Percentiles rank a stretch among this genome's conserved stretches.
phyloP scores from a whole-genome alignment of 805 yeast genomes.

The Candida suzukii region DNA sequence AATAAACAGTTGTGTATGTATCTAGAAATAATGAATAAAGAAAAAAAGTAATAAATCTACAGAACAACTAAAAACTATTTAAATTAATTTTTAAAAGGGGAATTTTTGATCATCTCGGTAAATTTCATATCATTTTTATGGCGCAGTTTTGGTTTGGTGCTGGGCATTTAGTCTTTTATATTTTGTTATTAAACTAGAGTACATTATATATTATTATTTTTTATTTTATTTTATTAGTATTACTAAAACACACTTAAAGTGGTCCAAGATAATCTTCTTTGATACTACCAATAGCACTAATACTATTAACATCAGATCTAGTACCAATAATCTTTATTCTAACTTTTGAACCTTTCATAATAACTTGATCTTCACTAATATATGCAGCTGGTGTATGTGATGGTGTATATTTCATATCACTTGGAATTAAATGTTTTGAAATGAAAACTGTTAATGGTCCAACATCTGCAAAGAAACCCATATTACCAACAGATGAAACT shows the following conservation, averaged over 20 bases:
- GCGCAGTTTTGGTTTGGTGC: too few species aligned
- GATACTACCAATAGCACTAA: conserved; percentile 95
- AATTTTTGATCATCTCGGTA: too few species aligned
- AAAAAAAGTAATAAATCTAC: too few species aligned
- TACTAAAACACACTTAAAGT: too few species aligned
- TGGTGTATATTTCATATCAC: conserved; percentile 89
- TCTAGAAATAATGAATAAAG: too few species aligned
- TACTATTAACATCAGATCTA: conserved; percentile 93
- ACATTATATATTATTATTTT: too few species aligned
- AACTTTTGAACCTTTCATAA: conserved; percentile 89
- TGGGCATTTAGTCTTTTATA: too few species aligned
- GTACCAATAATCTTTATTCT: conserved; percentile 96
- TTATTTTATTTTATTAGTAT: too few species aligned
- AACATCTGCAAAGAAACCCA: conserved; percentile 97
- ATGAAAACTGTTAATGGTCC: conserved; percentile 95
- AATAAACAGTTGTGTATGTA: too few species aligned
- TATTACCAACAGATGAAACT: conserved; percentile 85
- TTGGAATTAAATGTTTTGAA: conserved; percentile 89
- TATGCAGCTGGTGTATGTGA: conserved; percentile 98
- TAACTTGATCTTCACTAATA: conserved; percentile 89
- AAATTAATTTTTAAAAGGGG: too few species aligned
- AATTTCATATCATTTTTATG: too few species aligned
- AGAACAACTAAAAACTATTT: too few species aligned
- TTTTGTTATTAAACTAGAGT: not conserved
- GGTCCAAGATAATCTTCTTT: conserved; percentile 98